Evolutionary conservation across 1,284 basidiomycete species (phyloP), one percentile per base, ranked within the genome.

Genomic region (Cryptococcus hybrid): DNA sequence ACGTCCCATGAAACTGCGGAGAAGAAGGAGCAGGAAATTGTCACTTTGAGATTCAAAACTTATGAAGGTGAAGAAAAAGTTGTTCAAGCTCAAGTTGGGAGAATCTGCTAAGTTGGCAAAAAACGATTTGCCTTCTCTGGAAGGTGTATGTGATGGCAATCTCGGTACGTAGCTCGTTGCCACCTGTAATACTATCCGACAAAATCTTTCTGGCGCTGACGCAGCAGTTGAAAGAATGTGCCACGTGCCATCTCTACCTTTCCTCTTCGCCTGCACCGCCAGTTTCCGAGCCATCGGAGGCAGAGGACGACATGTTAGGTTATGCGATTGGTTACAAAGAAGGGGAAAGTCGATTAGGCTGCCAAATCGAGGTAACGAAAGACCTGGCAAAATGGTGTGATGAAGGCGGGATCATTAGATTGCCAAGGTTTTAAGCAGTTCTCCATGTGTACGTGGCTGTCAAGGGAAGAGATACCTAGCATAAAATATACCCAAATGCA

Each of bases 61-160:
- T 69, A 52, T 40, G 66, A 73, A 40, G 73, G 73, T 9, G 62
- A 72, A 34, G 49, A 64, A 12, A 55, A 43, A 30, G 44, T 46
- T 4, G 71, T 77, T 1, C 36, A 63, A 2, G 75, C 65, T 4
- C 48, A 47, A 8, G 24, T 70, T 2, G 78, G 78, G 69, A 73
- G 52, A 73, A 58, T 3, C 53, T 79, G 24, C 63, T 78, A 73
- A 15, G 67, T 78, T 4, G 76, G 69, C 1, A 74, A 54, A 59
- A 51, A 39, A 71, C 39, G 68, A 68, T 34, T 55, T 79, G 40
- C 77, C 75, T n/a, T 66, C 69, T 2, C 55, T 79, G 13, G 78
- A 79, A 58, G 78, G 77, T 1, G 66, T 70, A 3, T 79, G 78
- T 54, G 78, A 76, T 2, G 78, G 78, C 2, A 73, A 78, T 47